A percentile compares a stretch with the other conserved stretches of the same genome.
These are phyloP conservation scores for Kandelia obovata DNA, from an alignment of 345 rosid genomes.

Conservation along the genomic window DNA sequence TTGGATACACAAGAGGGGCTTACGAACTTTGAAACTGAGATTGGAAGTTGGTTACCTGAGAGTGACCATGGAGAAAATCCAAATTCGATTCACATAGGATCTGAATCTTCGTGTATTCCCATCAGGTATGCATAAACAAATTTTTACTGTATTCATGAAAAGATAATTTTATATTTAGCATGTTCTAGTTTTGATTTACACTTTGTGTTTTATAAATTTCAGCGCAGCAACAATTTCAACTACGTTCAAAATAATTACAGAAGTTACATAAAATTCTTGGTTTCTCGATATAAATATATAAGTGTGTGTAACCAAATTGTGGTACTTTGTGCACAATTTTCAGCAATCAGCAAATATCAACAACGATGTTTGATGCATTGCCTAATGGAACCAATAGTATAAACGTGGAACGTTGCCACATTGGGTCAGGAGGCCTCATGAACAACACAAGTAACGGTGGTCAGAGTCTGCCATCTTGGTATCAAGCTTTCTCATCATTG, in stretches of 20 bases:
- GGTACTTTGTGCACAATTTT: neutral
- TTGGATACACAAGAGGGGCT: slow-evolving; percentile 33
- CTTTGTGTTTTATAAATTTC: neutral
- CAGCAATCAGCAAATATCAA: slow-evolving; percentile 21
- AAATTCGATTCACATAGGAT: slow-evolving; percentile 15
- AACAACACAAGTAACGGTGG: slow-evolving; percentile 5
- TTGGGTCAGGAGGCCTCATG: slow-evolving; percentile 21
- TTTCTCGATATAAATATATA: too few species aligned
- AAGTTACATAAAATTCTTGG: too few species aligned
- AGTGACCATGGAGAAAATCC: slow-evolving; percentile 29
- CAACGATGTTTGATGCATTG: slow-evolving; percentile 35
- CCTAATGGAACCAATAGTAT: slow-evolving; percentile 31
- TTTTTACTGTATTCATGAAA: neutral
- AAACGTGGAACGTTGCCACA: slow-evolving; percentile 16
- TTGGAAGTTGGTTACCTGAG: slow-evolving; percentile 34
- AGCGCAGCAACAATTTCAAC: too few species aligned
- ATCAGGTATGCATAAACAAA: slow-evolving; percentile 17
- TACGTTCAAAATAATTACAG: too few species aligned
- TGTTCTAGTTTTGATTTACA: too few species aligned
- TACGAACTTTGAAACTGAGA: slow-evolving; percentile 27
- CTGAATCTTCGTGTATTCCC: slow-evolving; percentile 34
- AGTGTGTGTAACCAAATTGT: too few species aligned
- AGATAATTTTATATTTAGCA: too few species aligned
- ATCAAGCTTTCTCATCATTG: slow-evolving; percentile 29
- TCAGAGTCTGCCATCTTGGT: slow-evolving; percentile 31